These are phyloP conservation scores for Dactylellina drechsleri DNA, from an alignment of 2,329 filamentous ascomycete species.

Conservation along the genomic window DNA sequence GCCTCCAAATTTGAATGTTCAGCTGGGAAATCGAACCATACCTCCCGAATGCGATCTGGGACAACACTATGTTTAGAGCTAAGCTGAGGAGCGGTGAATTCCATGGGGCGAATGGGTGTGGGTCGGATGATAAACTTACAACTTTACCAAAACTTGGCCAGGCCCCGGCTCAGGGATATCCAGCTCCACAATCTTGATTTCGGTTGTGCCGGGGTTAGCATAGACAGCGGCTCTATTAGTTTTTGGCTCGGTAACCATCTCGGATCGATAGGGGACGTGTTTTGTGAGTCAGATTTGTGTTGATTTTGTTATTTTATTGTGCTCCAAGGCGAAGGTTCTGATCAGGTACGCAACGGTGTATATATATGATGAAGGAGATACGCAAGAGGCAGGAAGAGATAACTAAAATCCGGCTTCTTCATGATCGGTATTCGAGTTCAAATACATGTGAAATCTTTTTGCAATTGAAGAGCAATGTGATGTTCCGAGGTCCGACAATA, in stretches of 20 bases:
- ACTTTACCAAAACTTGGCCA: slow-evolving; percentile 57
- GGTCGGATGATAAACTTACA: slow-evolving; percentile 52
- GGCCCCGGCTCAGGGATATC: slow-evolving; percentile 57
- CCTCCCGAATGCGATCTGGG: slow-evolving; percentile 44
- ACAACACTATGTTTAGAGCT: background rate
- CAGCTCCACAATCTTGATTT: slow-evolving; percentile 58
- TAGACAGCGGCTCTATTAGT: slow-evolving; percentile 58
- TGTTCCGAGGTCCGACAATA: slow-evolving; percentile 5
- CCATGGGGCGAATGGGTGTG: no score
- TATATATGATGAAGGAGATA: no score
- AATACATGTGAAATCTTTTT: no score
- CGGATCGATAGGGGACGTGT: slow-evolving; percentile 2
- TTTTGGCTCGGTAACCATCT: slow-evolving; percentile 14
- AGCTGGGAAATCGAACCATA: background rate
- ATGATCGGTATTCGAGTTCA: no score
- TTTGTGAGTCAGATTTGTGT: slow-evolving; percentile 6
- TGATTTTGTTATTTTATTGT: background rate
- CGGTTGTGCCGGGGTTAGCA: slow-evolving; percentile 58
- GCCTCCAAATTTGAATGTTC: background rate
- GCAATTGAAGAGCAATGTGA: background rate
- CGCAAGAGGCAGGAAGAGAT: no score
- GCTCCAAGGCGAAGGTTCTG: no score
- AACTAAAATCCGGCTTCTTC: no score
- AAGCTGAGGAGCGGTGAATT: no score
- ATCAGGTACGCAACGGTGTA: no score